A percentile compares a stretch with the other conserved stretches of the same genome.
Conservation (phyloP, 2,329 filamentous ascomycete genomes). For the Diaporthe caulivora region DNA sequence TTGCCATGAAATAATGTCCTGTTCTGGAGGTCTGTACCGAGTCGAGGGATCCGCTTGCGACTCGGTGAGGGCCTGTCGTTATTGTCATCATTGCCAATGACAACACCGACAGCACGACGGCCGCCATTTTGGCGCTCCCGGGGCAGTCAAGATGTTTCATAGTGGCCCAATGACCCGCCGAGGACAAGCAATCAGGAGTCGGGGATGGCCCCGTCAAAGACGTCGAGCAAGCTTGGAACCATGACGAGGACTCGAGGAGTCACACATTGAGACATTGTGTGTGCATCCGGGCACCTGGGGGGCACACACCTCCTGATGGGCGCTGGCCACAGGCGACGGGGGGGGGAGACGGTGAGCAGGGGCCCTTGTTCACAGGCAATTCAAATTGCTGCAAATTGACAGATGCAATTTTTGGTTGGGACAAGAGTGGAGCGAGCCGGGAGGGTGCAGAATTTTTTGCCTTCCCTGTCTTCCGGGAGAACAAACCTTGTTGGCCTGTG, state of each 20-base stretch:
- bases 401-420: conserved; percentile 29
- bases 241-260: not conserved
- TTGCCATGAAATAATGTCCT: conserved; percentile 30
- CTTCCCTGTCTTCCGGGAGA: conserved; percentile 31
- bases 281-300: too few species aligned
- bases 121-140: conserved; percentile 23
- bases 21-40: conserved; percentile 29
- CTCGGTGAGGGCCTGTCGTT: conserved; percentile 28
- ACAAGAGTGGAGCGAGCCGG: conserved; percentile 31
- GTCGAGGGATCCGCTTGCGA: conserved; percentile 28
- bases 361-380: conserved; percentile 4
- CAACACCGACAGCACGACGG: conserved; percentile 13
- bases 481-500: conserved; percentile 6
- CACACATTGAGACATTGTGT: not conserved
- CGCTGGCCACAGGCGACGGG: not conserved
- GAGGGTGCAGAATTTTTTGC: conserved; percentile 38
- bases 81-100: conserved; percentile 22
- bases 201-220: not conserved
- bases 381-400: conserved; percentile 36
- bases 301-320: conserved; percentile 17
- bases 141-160: conserved; percentile 14
- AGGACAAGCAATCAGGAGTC: not conserved
- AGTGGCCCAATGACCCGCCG: not conserved
- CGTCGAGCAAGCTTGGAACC: too few species aligned
- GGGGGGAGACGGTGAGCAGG: conserved; percentile 36